Base-by-base conservation (phyloP, 2,329 filamentous ascomycete species). In the Monilinia laxa region DNA sequence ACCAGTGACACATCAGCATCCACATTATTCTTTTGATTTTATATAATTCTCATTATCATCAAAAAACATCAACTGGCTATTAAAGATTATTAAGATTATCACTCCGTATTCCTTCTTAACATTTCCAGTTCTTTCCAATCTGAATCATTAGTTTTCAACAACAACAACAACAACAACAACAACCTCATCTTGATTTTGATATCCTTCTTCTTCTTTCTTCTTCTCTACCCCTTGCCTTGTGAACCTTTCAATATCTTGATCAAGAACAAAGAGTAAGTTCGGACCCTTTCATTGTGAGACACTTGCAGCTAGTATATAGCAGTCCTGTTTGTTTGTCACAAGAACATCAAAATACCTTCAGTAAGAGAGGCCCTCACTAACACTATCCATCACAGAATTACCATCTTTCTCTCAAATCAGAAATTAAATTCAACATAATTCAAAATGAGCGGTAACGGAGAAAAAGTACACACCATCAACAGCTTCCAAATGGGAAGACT, bases 401-500 rank as follows among this genome's bases (percentile, higher is more conserved):
- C 31, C 14, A 6, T 35, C 31, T 35, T 35, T 35, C 31, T 35
- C 31, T 35, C 31, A 35, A 3, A 35, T 35, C 18, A n/a, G 20
- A 38, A 10, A 7, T 42, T 11, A 20, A 18, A 38, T n/a, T 14
- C 31, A 28, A 54, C 40, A 45, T 20, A 53, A 42, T 42, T 57
- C 67, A 72, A 67, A 9, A 72, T 71, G 70, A 42, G 38, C 25
- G 59, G 62, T 60, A 60, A n/a, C 42, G 57, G 57, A 60, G 63
- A 51, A 18, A 52, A 42, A 68, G 60, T 71, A 57, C 70, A 70
- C 28, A 76, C 75, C 59, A 77, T 76, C 70, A 77, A 77, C 70
- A 75, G 75, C 66, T 66, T 77, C 62, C 71, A 70, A n/a, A 76
- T 77, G 72, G 76, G 76, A 66, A 73, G 75, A 70, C 67, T 77